Conservation (phyloP, 2,329 filamentous ascomycete genomes). For the Thermothelomyces thermophilus region DNA sequence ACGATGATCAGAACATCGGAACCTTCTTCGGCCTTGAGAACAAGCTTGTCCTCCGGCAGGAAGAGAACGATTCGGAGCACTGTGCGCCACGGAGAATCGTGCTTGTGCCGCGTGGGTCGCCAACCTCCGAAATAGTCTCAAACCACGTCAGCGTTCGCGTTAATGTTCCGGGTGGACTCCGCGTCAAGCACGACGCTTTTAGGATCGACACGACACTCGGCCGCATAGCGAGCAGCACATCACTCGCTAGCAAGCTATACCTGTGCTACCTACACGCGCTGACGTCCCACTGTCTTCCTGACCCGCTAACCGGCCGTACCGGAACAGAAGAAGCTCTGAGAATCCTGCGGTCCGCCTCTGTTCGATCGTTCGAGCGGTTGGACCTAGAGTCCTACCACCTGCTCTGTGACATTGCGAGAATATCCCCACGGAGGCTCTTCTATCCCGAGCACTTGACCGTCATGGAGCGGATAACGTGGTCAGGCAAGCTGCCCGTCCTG, state of each 20-base stretch:
- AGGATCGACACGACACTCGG: slow-evolving; percentile 44
- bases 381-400: slow-evolving; percentile 30
- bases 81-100: slow-evolving; percentile 23
- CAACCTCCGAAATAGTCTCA: slow-evolving; percentile 11
- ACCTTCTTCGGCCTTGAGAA: slow-evolving; percentile 43
- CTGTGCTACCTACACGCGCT: slow-evolving; percentile 47
- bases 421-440: slow-evolving; percentile 39
- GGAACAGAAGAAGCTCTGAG: slow-evolving; percentile 49
- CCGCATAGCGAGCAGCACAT: slow-evolving; percentile 43
- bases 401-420: slow-evolving; percentile 32
- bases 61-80: slow-evolving; percentile 6
- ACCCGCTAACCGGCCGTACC: slow-evolving; percentile 41
- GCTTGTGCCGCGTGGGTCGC: slow-evolving; percentile 34
- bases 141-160: slow-evolving; percentile 35
- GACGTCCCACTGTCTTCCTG: slow-evolving; percentile 46
- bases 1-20: slow-evolving; percentile 39
- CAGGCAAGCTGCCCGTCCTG: slow-evolving; percentile 31
- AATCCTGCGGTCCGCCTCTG: slow-evolving; percentile 42
- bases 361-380: slow-evolving; percentile 41
- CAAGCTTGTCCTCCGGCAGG: slow-evolving; percentile 42
- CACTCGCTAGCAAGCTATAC: slow-evolving; percentile 45
- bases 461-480: slow-evolving; percentile 46
- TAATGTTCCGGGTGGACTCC: slow-evolving; percentile 10
- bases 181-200: slow-evolving; percentile 36
- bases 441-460: slow-evolving; percentile 36